These are phyloP conservation scores for Cephalotrichum gorgonifer DNA, from an alignment of 2,329 filamentous ascomycete species.

Conservation along the genomic window DNA sequence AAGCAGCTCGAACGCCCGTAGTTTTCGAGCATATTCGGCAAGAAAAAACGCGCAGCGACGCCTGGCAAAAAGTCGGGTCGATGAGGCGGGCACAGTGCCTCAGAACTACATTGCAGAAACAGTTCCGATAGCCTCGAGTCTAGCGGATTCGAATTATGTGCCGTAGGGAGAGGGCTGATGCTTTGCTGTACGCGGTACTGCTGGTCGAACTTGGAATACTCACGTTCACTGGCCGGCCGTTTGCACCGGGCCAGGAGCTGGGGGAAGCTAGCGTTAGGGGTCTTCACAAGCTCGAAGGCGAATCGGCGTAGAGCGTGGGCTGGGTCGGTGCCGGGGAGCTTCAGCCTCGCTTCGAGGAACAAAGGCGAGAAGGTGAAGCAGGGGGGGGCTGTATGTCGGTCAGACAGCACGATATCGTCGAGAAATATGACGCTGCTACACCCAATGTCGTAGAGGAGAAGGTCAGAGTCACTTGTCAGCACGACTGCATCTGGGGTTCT, in stretches of 20 bases:
- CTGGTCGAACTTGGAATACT: background rate
- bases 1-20: slow-evolving; percentile 45
- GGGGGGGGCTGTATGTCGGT: slow-evolving; percentile 11
- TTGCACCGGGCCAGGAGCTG: background rate
- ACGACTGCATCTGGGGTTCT: slow-evolving; percentile 43
- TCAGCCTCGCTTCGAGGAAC: slow-evolving; percentile 30
- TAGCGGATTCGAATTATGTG: slow-evolving; percentile 5
- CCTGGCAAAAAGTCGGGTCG: no score
- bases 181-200: background rate
- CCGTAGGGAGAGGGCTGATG: background rate
- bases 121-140: slow-evolving; percentile 19
- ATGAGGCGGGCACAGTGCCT: background rate
- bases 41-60: slow-evolving; percentile 37
- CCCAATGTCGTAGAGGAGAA: slow-evolving; percentile 65
- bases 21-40: slow-evolving; percentile 53
- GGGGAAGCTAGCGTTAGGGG: background rate
- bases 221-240: background rate
- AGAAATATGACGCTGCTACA: slow-evolving; percentile 58
- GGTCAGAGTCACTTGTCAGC: slow-evolving; percentile 79
- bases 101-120: slow-evolving; percentile 13
- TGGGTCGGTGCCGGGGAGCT: slow-evolving; percentile 19
- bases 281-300: slow-evolving; percentile 22
- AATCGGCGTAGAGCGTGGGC: slow-evolving; percentile 11
- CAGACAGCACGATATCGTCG: slow-evolving; percentile 42
- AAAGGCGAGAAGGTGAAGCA: slow-evolving; percentile 19